Base-by-base conservation (phyloP, 139 green algal genomes). In the Chlorella sorokiniana region DNA sequence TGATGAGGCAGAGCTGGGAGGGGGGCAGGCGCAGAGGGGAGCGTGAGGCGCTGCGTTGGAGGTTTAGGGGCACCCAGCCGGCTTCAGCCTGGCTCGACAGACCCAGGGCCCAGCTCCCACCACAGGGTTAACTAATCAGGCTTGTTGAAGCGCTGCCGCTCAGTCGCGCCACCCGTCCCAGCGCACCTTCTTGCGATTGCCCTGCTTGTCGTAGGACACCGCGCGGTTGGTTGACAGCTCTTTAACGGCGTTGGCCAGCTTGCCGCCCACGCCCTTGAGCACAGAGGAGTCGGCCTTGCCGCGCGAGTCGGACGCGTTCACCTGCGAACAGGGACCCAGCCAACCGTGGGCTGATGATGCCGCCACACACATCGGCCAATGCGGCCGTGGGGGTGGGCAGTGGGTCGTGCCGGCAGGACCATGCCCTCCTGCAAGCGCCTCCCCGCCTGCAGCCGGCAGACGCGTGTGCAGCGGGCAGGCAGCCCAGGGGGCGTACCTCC, bases 261-360 rank as follows among this genome's bases (percentile, higher is more conserved):
- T 97, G 82, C 96, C 94, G 6, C 64, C 87, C 38, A 98, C 90
- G 63, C 96, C 96, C 20, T 92, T 90, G 22, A 86, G 78, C 31
- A 87, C 83, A 37, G 88, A 91, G 38, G 79, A 75, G 79, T 98
- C 91, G 23, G 92, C 81, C 89, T 98, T 98, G 90, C 91, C 93
- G 67, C 97, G 92, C 3, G 95, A 94, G 92, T 99, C 96, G 37
- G 84, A 94, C 5, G 97, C 97, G 82, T 99, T 99, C 7, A 89
- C 78, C 78, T 83, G 78, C 37, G 3, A 42, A 27, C 14, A 37
- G 23, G 52, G 3, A 25, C 11, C 11, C 14, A 16, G 16, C 48
- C 11, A 16, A 16, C 48, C 11, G 14, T 11, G 16, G 48, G 48
- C 16, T 59, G 48, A 59, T 16, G 48, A 11, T 11, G 48, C 14